Evolutionary conservation across 257 asterid species (phyloP).

Genomic region (Solanum etuberosum): DNA sequence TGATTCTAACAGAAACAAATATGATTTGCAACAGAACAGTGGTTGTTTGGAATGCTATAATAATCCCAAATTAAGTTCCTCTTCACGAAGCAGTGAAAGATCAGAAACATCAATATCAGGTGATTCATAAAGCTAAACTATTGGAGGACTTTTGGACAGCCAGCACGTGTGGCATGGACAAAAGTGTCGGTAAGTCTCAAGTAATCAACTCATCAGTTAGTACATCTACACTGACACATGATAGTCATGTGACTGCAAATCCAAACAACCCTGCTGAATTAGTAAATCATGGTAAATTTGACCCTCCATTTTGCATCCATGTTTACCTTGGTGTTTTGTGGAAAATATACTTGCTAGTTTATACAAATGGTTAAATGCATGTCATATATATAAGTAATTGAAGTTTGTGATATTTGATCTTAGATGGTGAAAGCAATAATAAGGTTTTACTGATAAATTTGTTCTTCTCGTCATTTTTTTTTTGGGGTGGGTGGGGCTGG

Average conservation of each 20-base stretch:
- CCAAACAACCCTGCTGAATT: slow-evolving; percentile 49
- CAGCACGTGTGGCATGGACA: slow-evolving; percentile 52
- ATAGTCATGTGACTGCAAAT: slow-evolving; percentile 32
- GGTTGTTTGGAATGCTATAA: slow-evolving; percentile 61
- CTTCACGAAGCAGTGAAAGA: slow-evolving; percentile 24
- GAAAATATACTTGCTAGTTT: neutral
- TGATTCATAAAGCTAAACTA: slow-evolving; percentile 17
- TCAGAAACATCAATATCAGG: slow-evolving; percentile 9
- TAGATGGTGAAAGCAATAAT: neutral
- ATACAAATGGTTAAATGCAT: neutral
- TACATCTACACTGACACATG: slow-evolving; percentile 36
- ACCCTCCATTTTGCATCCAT: neutral
- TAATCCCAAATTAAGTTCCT: slow-evolving; percentile 31
- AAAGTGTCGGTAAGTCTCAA: slow-evolving; percentile 32
- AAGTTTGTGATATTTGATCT: neutral
- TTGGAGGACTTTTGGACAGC: slow-evolving; percentile 60
- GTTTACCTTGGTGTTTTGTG: neutral
- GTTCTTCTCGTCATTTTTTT: neutral
- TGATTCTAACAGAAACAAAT: slow-evolving; percentile 26
- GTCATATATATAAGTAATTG: neutral
- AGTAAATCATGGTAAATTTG: slow-evolving; percentile 50
- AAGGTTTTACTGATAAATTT: neutral
- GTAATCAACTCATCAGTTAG: slow-evolving; percentile 51
- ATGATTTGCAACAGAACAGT: slow-evolving; percentile 65
- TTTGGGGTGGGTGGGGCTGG: neutral